Percentiles rank a stretch among this genome's conserved stretches.
Conservation (phyloP, 2,329 filamentous ascomycete genomes). For the Ceratocystis lukuohia region DNA sequence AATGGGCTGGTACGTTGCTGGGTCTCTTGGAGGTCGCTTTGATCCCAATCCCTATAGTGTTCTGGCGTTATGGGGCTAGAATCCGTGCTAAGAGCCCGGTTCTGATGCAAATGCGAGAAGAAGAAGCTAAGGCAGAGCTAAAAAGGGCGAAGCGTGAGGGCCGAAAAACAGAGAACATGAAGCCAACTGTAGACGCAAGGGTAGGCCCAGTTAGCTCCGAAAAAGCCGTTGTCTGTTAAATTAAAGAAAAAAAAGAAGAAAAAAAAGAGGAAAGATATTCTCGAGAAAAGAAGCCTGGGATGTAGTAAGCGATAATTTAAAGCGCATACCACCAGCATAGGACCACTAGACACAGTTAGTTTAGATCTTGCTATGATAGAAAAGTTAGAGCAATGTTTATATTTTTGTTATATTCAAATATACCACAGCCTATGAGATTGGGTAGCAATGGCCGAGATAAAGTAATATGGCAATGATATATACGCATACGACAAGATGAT, state of each 20-base stretch:
- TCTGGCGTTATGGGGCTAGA: slow-evolving; percentile 49
- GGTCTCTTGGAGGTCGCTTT: slow-evolving; percentile 59
- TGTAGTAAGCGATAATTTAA: neutral
- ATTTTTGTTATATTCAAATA: neutral
- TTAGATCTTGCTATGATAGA: slow-evolving; percentile 1
- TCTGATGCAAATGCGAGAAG: slow-evolving; percentile 33
- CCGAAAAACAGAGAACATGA: neutral
- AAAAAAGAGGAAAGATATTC: neutral
- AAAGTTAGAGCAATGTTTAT: neutral
- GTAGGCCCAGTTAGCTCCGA: neutral
- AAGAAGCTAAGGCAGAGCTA: slow-evolving; percentile 28
- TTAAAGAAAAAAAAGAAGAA: neutral
- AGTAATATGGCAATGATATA: neutral
- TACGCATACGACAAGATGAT: neutral
- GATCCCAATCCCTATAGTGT: slow-evolving; percentile 68
- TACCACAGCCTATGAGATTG: neutral
- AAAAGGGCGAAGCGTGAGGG: slow-evolving; percentile 15
- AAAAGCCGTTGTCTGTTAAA: neutral
- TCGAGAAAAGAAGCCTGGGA: neutral
- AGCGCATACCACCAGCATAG: neutral
- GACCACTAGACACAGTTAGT: neutral
- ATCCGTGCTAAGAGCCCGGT: slow-evolving; percentile 41
- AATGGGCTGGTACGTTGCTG: slow-evolving; percentile 67
- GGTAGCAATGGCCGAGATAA: neutral
- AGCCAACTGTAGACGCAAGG: neutral